phyloP scores from a whole-genome alignment of 2,329 filamentous ascomycete genomes.

The Monascus ruber region DNA sequence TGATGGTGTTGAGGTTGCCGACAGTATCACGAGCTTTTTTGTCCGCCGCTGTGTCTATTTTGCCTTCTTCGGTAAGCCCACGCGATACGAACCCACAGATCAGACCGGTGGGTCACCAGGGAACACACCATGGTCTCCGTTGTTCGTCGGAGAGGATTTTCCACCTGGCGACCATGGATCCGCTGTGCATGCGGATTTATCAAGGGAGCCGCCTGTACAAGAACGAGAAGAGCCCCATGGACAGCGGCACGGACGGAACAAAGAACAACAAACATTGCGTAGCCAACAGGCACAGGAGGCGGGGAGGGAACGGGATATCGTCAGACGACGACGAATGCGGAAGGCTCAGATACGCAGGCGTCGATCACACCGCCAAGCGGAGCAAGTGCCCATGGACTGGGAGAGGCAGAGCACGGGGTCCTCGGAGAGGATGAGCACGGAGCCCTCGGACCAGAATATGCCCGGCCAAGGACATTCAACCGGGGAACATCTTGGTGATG shows the following conservation, averaged over 20 bases:
- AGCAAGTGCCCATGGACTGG: constrained; percentile 7
- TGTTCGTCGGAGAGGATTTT: constrained; percentile 2
- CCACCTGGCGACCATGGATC: constrained; percentile 1
- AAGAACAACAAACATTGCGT: too few relatives aligned
- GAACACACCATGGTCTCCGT: constrained; percentile 1
- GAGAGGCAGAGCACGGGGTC: too few relatives aligned
- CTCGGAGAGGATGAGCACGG: constrained; percentile 1
- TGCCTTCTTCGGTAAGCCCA: constrained; percentile 10
- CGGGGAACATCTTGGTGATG: constrained; percentile 2
- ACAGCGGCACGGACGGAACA: not conserved
- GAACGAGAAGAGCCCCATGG: constrained; percentile 1
- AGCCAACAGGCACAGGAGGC: too few relatives aligned
- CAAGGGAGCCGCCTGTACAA: constrained; percentile 1
- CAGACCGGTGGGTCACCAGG: not conserved
- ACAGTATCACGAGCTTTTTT: constrained; percentile 11
- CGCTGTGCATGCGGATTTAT: too few relatives aligned
- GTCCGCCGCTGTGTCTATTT: constrained; percentile 14
- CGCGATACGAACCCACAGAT: not conserved
- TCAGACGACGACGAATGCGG: constrained; percentile 2
- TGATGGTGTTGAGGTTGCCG: constrained; percentile 2
- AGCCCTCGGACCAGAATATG: constrained; percentile 4
- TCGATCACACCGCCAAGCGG: not conserved
- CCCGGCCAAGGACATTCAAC: constrained; percentile 2
- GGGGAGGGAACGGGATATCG: not conserved
- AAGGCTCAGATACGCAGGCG: constrained; percentile 2